Conservation (phyloP, 371 early-diverging fungal genomes). For the Rhizopus arrhizus region DNA sequence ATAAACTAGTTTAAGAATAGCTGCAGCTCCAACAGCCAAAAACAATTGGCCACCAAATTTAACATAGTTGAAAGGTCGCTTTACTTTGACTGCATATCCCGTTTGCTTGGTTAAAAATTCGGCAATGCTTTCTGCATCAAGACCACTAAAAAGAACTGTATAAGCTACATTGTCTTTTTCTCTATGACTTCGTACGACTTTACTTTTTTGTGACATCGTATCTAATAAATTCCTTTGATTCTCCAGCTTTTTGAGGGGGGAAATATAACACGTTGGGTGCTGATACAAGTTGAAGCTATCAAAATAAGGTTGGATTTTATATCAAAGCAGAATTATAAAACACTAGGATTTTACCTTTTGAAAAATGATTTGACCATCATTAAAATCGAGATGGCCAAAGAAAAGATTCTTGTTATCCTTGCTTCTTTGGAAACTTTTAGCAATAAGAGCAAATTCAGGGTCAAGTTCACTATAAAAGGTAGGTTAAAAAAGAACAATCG, state of each 20-base stretch:
- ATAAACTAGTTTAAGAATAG: conserved; percentile 44
- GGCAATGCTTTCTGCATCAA: conserved; percentile 70
- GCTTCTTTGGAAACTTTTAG: conserved; percentile 58
- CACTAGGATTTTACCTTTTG: conserved; percentile 55
- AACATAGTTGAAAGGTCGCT: conserved; percentile 51
- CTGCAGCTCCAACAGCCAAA: conserved; percentile 41
- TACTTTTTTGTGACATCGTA: conserved; percentile 44
- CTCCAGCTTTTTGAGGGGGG: conserved; percentile 69
- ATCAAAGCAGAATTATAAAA: background rate
- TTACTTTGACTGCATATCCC: conserved; percentile 45
- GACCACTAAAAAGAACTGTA: conserved; percentile 55
- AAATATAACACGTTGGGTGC: conserved; percentile 77
- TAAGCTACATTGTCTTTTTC: background rate
- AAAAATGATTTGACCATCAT: conserved; percentile 73
- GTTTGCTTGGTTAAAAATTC: conserved; percentile 54
- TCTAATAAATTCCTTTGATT: conserved; percentile 36
- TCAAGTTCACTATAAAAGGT: conserved; percentile 67
- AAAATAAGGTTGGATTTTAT: background rate
- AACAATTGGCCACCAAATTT: conserved; percentile 48
- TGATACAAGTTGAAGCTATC: conserved; percentile 58
- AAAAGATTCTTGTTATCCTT: conserved; percentile 56
- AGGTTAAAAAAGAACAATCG: conserved; percentile 8
- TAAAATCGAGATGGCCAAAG: conserved; percentile 76
- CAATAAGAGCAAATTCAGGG: conserved; percentile 69
- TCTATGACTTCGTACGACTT: background rate